Evolutionary conservation across 176 grass and related monocot genomes (phyloP).

Genomic region (Thalia dealbata): DNA sequence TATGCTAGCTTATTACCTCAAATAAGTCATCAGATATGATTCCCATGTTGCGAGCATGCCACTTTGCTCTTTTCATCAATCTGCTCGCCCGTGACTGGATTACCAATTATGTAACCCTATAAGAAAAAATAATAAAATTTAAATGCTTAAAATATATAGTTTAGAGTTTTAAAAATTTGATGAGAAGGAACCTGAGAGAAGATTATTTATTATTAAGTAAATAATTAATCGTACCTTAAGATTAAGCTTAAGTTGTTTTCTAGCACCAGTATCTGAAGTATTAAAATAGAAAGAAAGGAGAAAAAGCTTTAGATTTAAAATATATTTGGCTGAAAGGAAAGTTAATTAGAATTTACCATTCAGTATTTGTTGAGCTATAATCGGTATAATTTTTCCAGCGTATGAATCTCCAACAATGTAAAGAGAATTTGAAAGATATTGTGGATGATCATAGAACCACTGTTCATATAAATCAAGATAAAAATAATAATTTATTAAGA

Average conservation of each 20-base stretch:
- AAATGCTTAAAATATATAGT: neutral
- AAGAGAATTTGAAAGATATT: conserved; percentile 50
- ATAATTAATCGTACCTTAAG: conserved; percentile 34
- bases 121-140: neutral
- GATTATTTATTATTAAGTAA: neutral
- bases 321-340: too few species aligned
- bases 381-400: conserved; percentile 38
- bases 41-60: neutral
- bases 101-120: neutral
- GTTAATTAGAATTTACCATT: conserved; percentile 14
- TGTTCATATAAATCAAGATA: conserved; percentile 9
- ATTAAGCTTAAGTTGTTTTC: conserved; percentile 23
- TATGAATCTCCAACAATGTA: conserved; percentile 69
- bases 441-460: conserved; percentile 44
- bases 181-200: too few species aligned
- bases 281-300: neutral
- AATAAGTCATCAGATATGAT: neutral
- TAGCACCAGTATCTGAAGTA: conserved; percentile 23
- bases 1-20: too few species aligned
- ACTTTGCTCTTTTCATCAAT: neutral
- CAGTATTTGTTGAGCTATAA: conserved; percentile 26
- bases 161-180: neutral
- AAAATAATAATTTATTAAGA: too few species aligned
- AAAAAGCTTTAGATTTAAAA: too few species aligned
- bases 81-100: neutral